phyloP scores from a whole-genome alignment of 2,329 filamentous ascomycete genomes.

The Hypomyces rosellus region DNA sequence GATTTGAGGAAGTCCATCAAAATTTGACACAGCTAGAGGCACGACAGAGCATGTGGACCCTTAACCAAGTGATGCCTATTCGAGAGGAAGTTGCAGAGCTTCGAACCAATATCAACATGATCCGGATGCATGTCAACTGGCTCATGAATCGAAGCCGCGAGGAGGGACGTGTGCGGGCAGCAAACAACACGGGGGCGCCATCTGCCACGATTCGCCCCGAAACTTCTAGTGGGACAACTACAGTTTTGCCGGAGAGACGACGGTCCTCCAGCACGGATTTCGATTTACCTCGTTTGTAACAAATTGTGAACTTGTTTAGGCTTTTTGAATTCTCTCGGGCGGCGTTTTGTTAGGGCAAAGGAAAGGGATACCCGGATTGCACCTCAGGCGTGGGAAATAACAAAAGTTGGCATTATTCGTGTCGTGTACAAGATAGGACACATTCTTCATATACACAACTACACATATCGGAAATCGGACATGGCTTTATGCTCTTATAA shows the following conservation, averaged over 20 bases:
- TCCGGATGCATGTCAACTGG: slow-evolving; percentile 55
- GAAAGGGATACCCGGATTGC: neutral
- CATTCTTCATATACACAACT: neutral
- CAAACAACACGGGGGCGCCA: slow-evolving; percentile 27
- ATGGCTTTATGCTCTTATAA: too few relatives aligned
- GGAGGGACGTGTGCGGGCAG: slow-evolving; percentile 36
- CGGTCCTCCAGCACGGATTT: slow-evolving; percentile 32
- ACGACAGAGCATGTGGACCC: slow-evolving; percentile 53
- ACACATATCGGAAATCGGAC: too few relatives aligned
- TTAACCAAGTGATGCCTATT: slow-evolving; percentile 56
- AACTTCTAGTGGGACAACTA: slow-evolving; percentile 20
- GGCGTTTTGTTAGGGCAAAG: neutral
- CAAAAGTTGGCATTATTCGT: neutral
- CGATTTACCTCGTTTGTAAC: slow-evolving; percentile 32
- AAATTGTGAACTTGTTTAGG: neutral
- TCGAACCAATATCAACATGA: slow-evolving; percentile 49
- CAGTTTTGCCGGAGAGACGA: slow-evolving; percentile 28
- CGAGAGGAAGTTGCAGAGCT: slow-evolving; percentile 58
- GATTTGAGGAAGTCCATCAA: slow-evolving; percentile 51
- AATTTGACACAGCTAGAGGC: slow-evolving; percentile 53
- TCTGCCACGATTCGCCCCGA: slow-evolving; percentile 26
- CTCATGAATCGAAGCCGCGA: slow-evolving; percentile 47
- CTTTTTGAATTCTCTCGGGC: neutral
- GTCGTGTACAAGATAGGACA: neutral
- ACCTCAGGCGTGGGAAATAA: neutral